phyloP scores from a whole-genome alignment of 179 eudicot genomes.

The Nepenthes alata region DNA sequence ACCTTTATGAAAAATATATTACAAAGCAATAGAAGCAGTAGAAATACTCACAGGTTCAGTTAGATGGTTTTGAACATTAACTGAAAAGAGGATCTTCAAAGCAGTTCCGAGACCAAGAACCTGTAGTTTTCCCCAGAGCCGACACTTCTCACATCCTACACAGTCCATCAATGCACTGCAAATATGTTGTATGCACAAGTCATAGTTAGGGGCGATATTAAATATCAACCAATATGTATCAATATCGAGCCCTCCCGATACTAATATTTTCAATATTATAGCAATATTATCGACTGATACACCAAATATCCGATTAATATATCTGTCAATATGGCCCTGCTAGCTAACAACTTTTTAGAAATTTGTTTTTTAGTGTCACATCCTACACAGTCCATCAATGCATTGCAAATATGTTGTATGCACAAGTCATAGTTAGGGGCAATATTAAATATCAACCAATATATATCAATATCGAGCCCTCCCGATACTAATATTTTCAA shows the following conservation, averaged over 20 bases:
- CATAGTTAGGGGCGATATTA: background rate
- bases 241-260: no score
- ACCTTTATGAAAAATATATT: background rate
- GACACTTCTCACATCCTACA: slow-evolving; percentile 94
- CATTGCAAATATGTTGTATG: slow-evolving; percentile 30
- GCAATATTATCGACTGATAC: no score
- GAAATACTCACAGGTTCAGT: slow-evolving; percentile 44
- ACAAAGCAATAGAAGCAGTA: background rate
- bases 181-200: background rate
- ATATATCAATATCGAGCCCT: no score
- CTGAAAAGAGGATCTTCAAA: slow-evolving; percentile 75
- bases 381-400: slow-evolving; percentile 93
- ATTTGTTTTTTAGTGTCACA: no score
- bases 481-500: no score
- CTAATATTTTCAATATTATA: no score
- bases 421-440: background rate
- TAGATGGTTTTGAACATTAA: slow-evolving; percentile 27
- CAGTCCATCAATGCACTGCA: slow-evolving; percentile 93
- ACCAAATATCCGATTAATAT: no score
- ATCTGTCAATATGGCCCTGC: no score
- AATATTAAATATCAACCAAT: background rate
- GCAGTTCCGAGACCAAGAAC: slow-evolving; percentile 97
- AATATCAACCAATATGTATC: background rate
- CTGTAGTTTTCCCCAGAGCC: slow-evolving; percentile 95
- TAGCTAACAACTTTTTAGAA: no score